Percentiles rank a stretch among this genome's conserved stretches.
phyloP scores from a whole-genome alignment of 73 alveolate genomes.

The Blepharisma stoltei region DNA sequence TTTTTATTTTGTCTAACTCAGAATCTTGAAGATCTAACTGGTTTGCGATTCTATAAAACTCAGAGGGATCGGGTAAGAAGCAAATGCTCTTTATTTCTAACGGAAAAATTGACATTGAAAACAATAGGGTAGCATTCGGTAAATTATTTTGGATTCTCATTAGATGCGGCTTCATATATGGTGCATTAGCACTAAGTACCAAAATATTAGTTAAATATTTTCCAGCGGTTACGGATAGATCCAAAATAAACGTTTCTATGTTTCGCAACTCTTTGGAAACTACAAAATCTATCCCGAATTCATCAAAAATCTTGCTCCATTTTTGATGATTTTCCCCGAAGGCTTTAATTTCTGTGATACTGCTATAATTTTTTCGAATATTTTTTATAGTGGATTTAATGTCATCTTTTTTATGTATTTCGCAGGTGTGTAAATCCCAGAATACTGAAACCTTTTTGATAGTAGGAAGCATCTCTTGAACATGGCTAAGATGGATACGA shows the following conservation, averaged over 20 bases:
- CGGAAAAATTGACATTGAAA: neutral
- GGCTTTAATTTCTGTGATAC: no score
- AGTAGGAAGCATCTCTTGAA: neutral
- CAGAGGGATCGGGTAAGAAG: no score
- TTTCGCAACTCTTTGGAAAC: no score
- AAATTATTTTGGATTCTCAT: neutral
- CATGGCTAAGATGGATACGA: neutral
- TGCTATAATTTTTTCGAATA: no score
- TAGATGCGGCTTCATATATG: neutral
- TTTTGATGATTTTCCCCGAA: no score
- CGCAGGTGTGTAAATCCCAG: neutral
- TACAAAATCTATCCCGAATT: no score
- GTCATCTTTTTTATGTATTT: neutral
- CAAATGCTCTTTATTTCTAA: neutral
- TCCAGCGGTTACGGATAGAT: neutral
- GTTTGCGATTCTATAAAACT: no score
- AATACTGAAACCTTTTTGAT: neutral
- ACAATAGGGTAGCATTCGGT: neutral
- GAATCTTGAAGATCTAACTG: no score
- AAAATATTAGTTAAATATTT: constrained; percentile 1
- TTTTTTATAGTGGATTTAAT: neutral
- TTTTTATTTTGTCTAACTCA: no score
- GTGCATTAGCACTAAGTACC: neutral
- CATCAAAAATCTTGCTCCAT: no score
- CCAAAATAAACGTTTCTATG: neutral